Base-by-base conservation (phyloP, 2,329 filamentous ascomycete genomes). In the Huntiella bhutanensis region DNA sequence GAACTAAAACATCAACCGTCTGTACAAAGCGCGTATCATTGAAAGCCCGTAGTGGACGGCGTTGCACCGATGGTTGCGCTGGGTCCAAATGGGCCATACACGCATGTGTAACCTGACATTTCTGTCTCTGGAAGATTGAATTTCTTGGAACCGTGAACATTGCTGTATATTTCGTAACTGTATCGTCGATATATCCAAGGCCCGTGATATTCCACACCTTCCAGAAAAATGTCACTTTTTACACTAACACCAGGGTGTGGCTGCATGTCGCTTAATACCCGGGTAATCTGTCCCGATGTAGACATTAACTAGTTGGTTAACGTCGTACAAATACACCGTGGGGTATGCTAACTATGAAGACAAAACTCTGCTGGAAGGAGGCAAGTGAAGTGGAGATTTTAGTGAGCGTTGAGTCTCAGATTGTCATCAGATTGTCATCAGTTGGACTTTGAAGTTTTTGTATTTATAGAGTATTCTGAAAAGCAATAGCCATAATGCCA, bases 51-150 rank as follows among this genome's bases (percentile, higher is more conserved):
- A 85, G 87, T 5, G 44, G 44, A 54, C 82, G 77, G 55, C 75
- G 79, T 57, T 81, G 87, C 4, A 65, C n/a, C 8, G 41, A 67
- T 28, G 74, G 69, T 55, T 85, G 80, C 48, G 72, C 69, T 4
- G 75, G 69, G 58, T 93, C 76, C 39, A 88, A 65, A 61, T 83
- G 80, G 28, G 68, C 65, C 59, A 88, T 73, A 10, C 67, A 66
- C 36, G 76, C 76, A 55, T 82, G 74, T 1, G 79, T 82, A 52
- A 84, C 77, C 59, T 73, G 80, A 60, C 82, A 87, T 69, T 81
- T 91, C 46, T 73, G 65, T 35, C 64, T 57, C 54, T 72, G 70
- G 52, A 73, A 70, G 42, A 71, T 60, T 3, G 66, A 67, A 1
- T 66, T 60, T 2, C 59, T 54, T 10, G 62, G 54, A 13, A 69